Base-by-base conservation (phyloP, 306 rosid genomes). In the Senna tora region DNA sequence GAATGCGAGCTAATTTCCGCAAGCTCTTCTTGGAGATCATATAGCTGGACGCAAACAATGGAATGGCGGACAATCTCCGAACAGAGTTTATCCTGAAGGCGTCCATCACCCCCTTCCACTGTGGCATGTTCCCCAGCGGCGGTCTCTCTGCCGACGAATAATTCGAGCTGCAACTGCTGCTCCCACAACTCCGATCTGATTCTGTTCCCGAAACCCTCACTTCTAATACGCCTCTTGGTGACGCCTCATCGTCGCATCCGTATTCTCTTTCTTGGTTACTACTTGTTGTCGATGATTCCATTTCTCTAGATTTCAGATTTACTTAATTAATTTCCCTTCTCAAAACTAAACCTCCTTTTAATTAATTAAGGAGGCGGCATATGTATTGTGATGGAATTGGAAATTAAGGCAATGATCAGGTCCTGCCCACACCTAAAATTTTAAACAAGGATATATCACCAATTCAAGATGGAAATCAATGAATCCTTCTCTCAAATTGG, bases 151-250 rank as follows among this genome's bases (percentile, higher is more conserved):
- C 13, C 20, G n/a, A n/a, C n/a, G n/a, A n/a, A n/a, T n/a, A n/a
- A n/a, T n/a, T n/a, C 5, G 75, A 34, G 73, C 82, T 57, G 20
- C 33, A 60, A 30, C 60, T 60, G 72, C 78, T 75, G 59, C 81
- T 81, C 2, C 71, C 86, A 0, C 79, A 79, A 66, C 65, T 38
- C 43, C 72, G 67, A 51, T 85, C 95, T 1, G 89, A 86, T 32
- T 87, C 95, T 0, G 83, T 80, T 5, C 84, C 85, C 34, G 70
- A 45, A 19, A 78, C 53, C 0, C 80, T 83, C n/a, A 80, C 83
- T 53, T 89, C 97, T 16, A 94, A 57, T 13, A 94, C 95, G 3
- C 84, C 86, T 72, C 88, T 87, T 1, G 98, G 97, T 8, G 98
- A 86, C 6, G 74, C 1, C 12, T 84, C 87, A 1, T 73, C 87